phyloP scores from a whole-genome alignment of 768 basidiomycete species.

The Suillus tomentosus region DNA sequence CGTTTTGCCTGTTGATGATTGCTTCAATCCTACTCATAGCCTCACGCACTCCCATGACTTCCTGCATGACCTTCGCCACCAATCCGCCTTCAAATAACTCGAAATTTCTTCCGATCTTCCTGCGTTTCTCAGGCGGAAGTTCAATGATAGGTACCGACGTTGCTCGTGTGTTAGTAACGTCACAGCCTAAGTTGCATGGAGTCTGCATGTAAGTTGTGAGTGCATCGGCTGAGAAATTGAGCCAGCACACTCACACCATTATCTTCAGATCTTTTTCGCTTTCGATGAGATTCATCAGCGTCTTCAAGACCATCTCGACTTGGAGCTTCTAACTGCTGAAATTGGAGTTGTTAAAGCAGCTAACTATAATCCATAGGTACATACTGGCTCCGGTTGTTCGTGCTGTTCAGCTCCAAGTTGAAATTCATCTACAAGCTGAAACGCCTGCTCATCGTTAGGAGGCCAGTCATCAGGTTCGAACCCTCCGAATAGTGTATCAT shows the following conservation, averaged over 20 bases:
- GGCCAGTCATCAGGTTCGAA: too few species aligned
- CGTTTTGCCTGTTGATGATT: not conserved
- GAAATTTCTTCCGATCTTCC: too few species aligned
- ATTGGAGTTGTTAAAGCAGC: too few species aligned
- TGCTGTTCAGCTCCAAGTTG: not conserved
- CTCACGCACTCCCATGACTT: not conserved
- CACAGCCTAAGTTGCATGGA: not conserved
- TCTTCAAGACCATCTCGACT: too few species aligned
- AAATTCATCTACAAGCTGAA: not conserved
- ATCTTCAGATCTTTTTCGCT: too few species aligned
- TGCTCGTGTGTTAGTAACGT: not conserved
- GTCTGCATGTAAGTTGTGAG: not conserved
- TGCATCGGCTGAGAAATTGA: not conserved
- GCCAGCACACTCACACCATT: too few species aligned
- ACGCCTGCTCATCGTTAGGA: too few species aligned
- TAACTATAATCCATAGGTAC: too few species aligned
- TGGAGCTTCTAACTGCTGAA: too few species aligned
- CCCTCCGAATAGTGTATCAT: too few species aligned
- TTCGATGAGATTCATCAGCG: too few species aligned
- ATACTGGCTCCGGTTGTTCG: not conserved
- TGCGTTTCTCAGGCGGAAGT: not conserved
- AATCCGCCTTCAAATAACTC: not conserved
- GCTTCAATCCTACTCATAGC: not conserved
- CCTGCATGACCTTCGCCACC: not conserved
- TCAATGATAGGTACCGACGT: not conserved